Evolutionary conservation across 2,329 filamentous ascomycete species (phyloP), one percentile per base, ranked within the genome.

Genomic region (Beauveria asiatica): DNA sequence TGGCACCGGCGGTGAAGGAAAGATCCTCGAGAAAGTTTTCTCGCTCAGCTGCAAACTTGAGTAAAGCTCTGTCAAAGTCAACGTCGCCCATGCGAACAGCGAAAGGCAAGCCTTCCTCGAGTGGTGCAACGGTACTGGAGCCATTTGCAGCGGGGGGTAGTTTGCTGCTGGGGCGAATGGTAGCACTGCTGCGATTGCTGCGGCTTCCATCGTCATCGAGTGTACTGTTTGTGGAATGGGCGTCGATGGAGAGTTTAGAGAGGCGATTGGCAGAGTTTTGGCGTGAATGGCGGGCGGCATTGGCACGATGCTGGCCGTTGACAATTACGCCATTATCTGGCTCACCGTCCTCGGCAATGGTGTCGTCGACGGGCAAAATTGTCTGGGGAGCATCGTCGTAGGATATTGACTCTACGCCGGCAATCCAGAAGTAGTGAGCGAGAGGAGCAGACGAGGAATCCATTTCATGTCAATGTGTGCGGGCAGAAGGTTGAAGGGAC

Each of bases 31-130:
- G 78, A 68, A 99, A 99, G 62, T 87, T 88, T 68, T 99, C 94
- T 65, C 94, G 83, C 76, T 97, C 93, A n/a, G 87, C 88, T 50
- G 94, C 92, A 72, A 99, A 99, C 75, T 97, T 97, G 68, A 92
- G 78, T 66, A 99, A 80, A 27, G 94, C 93, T 69, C 89, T 87
- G 71, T 97, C 94, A 69, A 99, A 99, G 73, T 97, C 94, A 69
- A 90, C 91, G 70, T 96, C 91, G 61, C 74, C 76, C 63, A 82
- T 74, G 39, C 77, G 53, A 16, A 25, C 21, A 21, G 21, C 30
- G 6, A 51, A 66, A 42, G 66, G 64, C 48, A 70, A 66, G 44
- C 73, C 73, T 23, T 72, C 71, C 46, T 70, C 70, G 64, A 45
- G 65, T 42, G 59, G 4, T 49, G 55, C 57, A n/a, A 50, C 55